Percentiles rank a stretch among this genome's conserved stretches.
Conservation (phyloP, 2,329 filamentous ascomycete species). For the Helotiales sp. region DNA sequence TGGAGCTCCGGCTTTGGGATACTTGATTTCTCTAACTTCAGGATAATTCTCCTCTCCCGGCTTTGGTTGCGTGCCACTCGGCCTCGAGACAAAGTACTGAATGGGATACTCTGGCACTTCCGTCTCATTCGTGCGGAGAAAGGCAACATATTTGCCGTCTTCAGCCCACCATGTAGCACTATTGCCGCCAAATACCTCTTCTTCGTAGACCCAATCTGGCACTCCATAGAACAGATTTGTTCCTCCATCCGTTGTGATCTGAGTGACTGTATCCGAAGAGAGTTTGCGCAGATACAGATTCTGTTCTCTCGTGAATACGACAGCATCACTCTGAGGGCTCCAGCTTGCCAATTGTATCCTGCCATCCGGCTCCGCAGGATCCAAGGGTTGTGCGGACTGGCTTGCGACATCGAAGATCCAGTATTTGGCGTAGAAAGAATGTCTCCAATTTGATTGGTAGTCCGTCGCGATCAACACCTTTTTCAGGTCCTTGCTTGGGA, state of each 20-base stretch:
- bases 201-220: slow-evolving; percentile 95
- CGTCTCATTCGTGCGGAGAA: slow-evolving; percentile 91
- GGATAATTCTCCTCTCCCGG: slow-evolving; percentile 85
- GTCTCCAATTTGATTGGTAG: slow-evolving; percentile 76
- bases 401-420: slow-evolving; percentile 89
- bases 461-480: slow-evolving; percentile 83
- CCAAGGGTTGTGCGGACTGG: slow-evolving; percentile 74
- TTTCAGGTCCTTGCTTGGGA: slow-evolving; percentile 80
- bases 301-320: slow-evolving; percentile 89
- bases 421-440: slow-evolving; percentile 84
- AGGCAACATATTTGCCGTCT: slow-evolving; percentile 86
- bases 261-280: slow-evolving; percentile 39
- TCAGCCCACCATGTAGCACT: slow-evolving; percentile 94
- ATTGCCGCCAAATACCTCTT: slow-evolving; percentile 76
- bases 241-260: slow-evolving; percentile 85
- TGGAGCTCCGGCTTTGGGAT: slow-evolving; percentile 91
- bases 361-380: slow-evolving; percentile 64
- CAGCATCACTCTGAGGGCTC: slow-evolving; percentile 82
- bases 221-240: slow-evolving; percentile 90
- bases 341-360: slow-evolving; percentile 83
- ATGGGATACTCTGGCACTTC: slow-evolving; percentile 88
- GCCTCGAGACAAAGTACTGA: slow-evolving; percentile 87
- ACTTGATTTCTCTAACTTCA: slow-evolving; percentile 90
- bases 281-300: slow-evolving; percentile 81
- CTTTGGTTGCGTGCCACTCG: slow-evolving; percentile 69